phyloP scores from a whole-genome alignment of 495 filamentous ascomycete genomes.

The Aspergillus steynii region DNA sequence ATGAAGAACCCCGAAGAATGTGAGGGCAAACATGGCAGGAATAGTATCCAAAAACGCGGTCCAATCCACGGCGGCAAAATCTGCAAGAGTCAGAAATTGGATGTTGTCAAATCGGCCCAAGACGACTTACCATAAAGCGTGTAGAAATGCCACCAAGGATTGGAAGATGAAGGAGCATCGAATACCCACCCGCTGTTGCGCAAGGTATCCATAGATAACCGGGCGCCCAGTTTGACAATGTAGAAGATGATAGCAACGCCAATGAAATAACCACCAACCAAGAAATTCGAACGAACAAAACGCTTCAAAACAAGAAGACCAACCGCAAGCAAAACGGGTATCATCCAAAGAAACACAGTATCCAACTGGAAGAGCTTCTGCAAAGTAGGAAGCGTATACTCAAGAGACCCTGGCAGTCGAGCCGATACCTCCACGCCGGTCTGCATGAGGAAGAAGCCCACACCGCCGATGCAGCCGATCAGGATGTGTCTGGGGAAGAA shows the following conservation, averaged over 20 bases:
- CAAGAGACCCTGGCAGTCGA: conserved; percentile 76
- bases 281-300: conserved; percentile 73
- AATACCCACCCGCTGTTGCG: conserved; percentile 86
- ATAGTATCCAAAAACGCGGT: conserved; percentile 73
- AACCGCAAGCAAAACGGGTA: conserved; percentile 75
- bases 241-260: conserved; percentile 80
- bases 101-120: background rate
- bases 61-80: conserved; percentile 76
- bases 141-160: conserved; percentile 97
- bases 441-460: conserved; percentile 91
- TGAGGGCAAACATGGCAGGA: conserved; percentile 94
- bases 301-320: conserved; percentile 73
- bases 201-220: conserved; percentile 61
- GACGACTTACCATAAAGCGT: conserved; percentile 75
- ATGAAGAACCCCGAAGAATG: conserved; percentile 95
- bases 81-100: conserved; percentile 38
- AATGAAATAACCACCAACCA: conserved; percentile 86
- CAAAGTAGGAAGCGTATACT: conserved; percentile 75
- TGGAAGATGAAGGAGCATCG: conserved; percentile 73
- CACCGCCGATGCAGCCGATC: conserved; percentile 96
- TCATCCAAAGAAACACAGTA: conserved; percentile 78
- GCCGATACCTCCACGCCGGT: conserved; percentile 96
- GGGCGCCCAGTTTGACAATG: conserved; percentile 65
- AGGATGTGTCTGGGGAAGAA: conserved; percentile 96
- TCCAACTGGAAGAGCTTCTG: conserved; percentile 67